Conservation (phyloP, 2,329 filamentous ascomycete genomes). For the Macroventuria anomochaeta region DNA sequence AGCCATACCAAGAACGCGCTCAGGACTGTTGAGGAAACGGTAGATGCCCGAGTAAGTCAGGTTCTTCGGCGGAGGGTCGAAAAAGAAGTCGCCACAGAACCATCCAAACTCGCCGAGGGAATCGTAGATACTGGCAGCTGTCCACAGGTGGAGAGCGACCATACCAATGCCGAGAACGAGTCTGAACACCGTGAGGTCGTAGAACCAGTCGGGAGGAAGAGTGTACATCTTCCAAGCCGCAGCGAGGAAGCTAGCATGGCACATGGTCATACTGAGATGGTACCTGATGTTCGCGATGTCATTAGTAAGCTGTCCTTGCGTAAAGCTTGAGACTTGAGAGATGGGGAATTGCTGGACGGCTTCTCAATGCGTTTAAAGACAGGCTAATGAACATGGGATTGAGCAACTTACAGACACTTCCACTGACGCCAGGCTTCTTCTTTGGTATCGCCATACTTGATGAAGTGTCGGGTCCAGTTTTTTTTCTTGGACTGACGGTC, state of each 20-base stretch:
- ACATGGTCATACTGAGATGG: constrained; percentile 89
- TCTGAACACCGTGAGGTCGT: constrained; percentile 83
- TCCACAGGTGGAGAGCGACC: constrained; percentile 90
- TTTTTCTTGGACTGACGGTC: constrained; percentile 87
- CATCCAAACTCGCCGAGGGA: constrained; percentile 97
- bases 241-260: constrained; percentile 85
- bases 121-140: constrained; percentile 89
- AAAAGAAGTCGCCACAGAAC: constrained; percentile 99
- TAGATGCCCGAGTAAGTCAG: constrained; percentile 97
- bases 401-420: constrained; percentile 71
- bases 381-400: too few species aligned
- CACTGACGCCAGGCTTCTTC: constrained; percentile 96
- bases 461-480: constrained; percentile 94
- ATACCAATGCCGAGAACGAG: constrained; percentile 84
- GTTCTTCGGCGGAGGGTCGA: constrained; percentile 78
- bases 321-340: background rate
- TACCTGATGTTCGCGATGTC: constrained; percentile 56
- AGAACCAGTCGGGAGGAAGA: constrained; percentile 83
- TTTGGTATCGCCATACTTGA: constrained; percentile 91
- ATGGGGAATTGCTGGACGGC: background rate
- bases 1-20: constrained; percentile 89
- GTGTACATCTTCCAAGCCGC: constrained; percentile 97
- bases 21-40: constrained; percentile 96
- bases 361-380: too few species aligned
- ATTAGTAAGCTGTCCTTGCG: background rate